Conservation (phyloP, 2,329 filamentous ascomycete genomes). For the Botrytis hyacinthi region DNA sequence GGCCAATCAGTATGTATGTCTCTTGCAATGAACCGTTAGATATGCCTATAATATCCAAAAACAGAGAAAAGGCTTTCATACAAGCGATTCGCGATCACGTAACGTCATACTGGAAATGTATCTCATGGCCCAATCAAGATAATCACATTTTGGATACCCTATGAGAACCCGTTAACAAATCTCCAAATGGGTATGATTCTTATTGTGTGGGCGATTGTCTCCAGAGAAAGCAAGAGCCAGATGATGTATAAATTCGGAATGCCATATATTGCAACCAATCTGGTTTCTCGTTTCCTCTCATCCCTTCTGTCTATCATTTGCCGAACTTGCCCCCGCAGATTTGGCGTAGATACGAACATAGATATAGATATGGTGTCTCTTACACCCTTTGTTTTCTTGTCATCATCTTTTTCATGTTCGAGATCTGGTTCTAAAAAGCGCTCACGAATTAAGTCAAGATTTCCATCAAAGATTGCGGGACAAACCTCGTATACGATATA, state of each 20-base stretch:
- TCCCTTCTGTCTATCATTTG: background rate
- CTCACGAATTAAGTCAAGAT: background rate
- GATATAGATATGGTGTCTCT: conserved; percentile 17
- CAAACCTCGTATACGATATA: background rate
- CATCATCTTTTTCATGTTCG: conserved; percentile 8
- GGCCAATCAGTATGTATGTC: background rate
- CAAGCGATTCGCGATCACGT: background rate
- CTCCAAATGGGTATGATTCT: background rate
- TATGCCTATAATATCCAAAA: background rate
- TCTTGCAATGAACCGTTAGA: background rate
- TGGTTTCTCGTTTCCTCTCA: background rate
- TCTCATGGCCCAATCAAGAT: background rate
- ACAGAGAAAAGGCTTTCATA: background rate
- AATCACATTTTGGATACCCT: background rate
- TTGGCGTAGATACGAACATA: background rate
- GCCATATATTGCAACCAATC: background rate
- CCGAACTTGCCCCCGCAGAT: background rate
- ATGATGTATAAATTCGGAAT: conserved; percentile 1
- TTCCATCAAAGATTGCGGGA: background rate
- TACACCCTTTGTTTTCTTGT: background rate
- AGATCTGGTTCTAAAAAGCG: background rate
- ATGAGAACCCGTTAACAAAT: background rate
- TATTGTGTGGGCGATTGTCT: background rate
- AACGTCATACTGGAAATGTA: conserved; percentile 3
- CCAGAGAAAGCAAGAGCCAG: background rate